Conservation (phyloP, 176 grass and related monocot genomes). For the Olyra latifolia region DNA sequence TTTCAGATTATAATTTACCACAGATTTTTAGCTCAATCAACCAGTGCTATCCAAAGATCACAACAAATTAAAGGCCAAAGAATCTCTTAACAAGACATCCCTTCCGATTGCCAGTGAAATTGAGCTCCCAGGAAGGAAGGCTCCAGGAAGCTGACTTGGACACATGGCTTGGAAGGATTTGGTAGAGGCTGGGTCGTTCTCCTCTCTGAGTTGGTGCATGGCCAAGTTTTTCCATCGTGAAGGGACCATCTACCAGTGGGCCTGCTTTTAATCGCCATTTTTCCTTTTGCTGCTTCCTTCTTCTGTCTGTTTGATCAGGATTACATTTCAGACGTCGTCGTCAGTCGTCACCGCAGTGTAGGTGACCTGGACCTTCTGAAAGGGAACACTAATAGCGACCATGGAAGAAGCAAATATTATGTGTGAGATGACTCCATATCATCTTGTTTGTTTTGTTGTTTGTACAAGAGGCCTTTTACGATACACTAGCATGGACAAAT, state of each 20-base stretch:
- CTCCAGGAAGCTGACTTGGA: conserved; percentile 33
- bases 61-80: neutral
- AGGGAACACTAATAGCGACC: neutral
- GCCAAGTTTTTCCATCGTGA: conserved; percentile 35
- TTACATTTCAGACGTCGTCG: neutral
- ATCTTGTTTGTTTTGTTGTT: neutral
- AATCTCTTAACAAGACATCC: conserved; percentile 6
- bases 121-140: conserved; percentile 29
- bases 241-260: conserved; percentile 30
- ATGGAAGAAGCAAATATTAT: neutral
- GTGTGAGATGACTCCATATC: neutral
- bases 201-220: neutral
- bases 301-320: neutral
- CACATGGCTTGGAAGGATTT: conserved; percentile 7
- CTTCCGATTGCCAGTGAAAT: neutral
- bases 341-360: neutral
- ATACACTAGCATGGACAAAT: too few relatives aligned
- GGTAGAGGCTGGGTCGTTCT: neutral
- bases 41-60: neutral
- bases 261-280: conserved; percentile 6
- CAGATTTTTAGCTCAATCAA: too few relatives aligned
- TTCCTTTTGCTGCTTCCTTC: neutral
- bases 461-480: too few relatives aligned
- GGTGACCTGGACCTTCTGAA: neutral
- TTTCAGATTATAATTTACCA: too few relatives aligned